Conservation (phyloP, 257 asterid genomes). For the Parsonsia alboflavescens region DNA sequence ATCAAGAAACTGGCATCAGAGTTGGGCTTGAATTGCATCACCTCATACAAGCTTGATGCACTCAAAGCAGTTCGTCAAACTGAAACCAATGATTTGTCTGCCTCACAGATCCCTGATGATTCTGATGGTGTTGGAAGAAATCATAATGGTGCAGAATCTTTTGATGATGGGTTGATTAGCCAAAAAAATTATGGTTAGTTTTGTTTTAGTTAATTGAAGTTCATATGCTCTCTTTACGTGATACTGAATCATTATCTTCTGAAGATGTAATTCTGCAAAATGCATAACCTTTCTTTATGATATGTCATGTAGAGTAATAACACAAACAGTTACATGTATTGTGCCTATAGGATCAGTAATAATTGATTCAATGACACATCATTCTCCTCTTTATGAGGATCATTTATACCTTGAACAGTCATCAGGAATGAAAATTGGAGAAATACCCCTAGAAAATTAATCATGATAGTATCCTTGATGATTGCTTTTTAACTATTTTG, state of each 20-base stretch:
- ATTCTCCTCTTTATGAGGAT: background rate
- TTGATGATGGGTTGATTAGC: conserved; percentile 32
- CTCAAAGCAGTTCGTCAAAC: conserved; percentile 55
- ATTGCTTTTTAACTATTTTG: too few species aligned
- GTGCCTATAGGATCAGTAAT: background rate
- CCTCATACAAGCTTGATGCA: conserved; percentile 81
- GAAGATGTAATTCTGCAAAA: background rate
- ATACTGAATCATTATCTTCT: background rate
- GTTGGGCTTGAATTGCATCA: conserved; percentile 70
- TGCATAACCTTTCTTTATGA: background rate
- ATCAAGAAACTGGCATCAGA: conserved; percentile 84
- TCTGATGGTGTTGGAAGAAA: conserved; percentile 20
- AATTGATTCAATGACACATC: background rate
- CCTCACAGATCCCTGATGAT: conserved; percentile 25
- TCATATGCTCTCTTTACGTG: background rate
- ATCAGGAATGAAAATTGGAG: background rate
- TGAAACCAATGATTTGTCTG: conserved; percentile 34
- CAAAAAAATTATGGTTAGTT: conserved; percentile 17
- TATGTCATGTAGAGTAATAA: background rate
- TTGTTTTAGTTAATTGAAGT: conserved; percentile 1
- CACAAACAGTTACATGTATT: background rate
- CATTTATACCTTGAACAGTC: background rate
- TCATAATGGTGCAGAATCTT: conserved; percentile 19
- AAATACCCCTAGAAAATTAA: background rate
- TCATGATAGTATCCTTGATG: too few species aligned